Conservation (phyloP, 441 rosid genomes). For the Bruguiera hainesii region DNA sequence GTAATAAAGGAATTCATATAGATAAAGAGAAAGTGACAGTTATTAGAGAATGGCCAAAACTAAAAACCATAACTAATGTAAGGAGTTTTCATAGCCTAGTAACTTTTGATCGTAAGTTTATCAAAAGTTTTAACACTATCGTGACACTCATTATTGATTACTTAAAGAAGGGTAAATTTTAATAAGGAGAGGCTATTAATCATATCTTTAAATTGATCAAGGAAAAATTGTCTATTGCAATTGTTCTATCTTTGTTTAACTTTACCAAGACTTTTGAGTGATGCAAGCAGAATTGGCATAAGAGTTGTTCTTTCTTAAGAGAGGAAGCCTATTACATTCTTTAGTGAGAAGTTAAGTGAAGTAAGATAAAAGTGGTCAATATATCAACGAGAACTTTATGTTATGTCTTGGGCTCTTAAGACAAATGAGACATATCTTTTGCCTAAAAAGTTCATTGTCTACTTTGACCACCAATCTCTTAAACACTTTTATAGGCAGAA, state of each 20-base stretch:
- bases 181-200: background rate
- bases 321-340: background rate
- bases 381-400: background rate
- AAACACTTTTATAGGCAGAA: too few relatives aligned
- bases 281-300: background rate
- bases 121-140: too few relatives aligned
- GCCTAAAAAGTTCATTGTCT: too few relatives aligned
- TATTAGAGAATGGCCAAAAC: background rate
- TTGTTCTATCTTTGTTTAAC: background rate
- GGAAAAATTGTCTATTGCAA: background rate
- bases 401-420: background rate
- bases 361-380: background rate
- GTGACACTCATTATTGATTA: background rate
- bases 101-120: background rate
- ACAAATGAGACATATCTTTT: too few relatives aligned
- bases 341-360: conserved; percentile 2
- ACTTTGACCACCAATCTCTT: too few relatives aligned
- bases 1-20: background rate
- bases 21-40: background rate
- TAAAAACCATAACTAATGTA: background rate
- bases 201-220: background rate
- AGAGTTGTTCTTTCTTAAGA: background rate
- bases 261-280: background rate
- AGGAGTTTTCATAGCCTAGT: background rate
- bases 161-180: background rate